These are phyloP conservation scores for Colletotrichum musicola DNA, from an alignment of 2,329 filamentous ascomycete species.

Conservation along the genomic window DNA sequence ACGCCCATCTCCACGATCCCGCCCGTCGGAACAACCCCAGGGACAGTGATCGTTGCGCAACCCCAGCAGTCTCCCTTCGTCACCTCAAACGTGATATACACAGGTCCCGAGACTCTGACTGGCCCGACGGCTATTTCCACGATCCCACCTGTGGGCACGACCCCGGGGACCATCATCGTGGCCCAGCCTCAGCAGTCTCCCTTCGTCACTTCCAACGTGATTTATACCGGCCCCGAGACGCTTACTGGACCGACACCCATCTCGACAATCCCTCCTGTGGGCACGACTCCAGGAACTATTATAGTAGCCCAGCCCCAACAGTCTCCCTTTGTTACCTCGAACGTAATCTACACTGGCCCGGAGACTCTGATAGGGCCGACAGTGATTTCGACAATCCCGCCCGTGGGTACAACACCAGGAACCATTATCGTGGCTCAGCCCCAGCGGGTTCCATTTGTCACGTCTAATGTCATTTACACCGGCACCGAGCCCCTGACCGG, in stretches of 20 bases:
- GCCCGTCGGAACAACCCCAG: neutral
- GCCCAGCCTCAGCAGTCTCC: neutral
- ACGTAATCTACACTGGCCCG: neutral
- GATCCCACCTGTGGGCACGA: neutral
- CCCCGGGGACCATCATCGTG: neutral
- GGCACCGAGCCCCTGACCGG: neutral
- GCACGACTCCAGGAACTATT: neutral
- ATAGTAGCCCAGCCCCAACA: neutral
- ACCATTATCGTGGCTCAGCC: neutral
- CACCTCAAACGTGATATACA: neutral
- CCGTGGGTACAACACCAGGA: neutral
- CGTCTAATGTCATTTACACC: neutral
- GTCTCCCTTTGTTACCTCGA: neutral
- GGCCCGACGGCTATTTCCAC: neutral
- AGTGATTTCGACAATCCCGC: slow-evolving; percentile 8
- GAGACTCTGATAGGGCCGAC: neutral
- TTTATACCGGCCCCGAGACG: neutral
- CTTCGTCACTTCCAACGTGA: slow-evolving; percentile 4
- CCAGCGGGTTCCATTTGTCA: neutral
- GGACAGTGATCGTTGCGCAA: neutral
- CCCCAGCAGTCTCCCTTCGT: neutral
- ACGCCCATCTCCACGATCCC: too few relatives aligned
- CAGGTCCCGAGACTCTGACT: neutral
- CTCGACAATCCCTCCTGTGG: neutral
- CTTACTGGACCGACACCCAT: neutral